phyloP scores from a whole-genome alignment of 2,329 filamentous ascomycete species.

The Fonsecaea pugnacius region DNA sequence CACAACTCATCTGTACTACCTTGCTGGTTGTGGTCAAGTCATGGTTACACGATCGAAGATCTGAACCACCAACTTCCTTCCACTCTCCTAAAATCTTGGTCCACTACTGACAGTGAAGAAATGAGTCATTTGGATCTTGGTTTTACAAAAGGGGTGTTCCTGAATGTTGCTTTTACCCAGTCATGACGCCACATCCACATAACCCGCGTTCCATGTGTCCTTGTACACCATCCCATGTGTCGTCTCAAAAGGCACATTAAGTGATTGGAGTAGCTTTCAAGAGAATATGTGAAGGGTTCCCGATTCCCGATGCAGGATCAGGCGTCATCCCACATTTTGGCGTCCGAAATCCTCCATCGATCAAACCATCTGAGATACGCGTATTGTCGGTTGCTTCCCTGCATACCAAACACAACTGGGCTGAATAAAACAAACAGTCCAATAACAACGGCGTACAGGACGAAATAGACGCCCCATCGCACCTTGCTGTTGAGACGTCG shows the following conservation, averaged over 20 bases:
- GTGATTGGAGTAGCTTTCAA: conserved; percentile 6
- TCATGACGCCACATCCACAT: conserved; percentile 16
- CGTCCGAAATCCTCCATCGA: conserved; percentile 81
- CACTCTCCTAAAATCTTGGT: not conserved
- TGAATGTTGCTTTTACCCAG: conserved; percentile 15
- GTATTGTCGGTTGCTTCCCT: conserved; percentile 80
- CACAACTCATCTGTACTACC: not conserved
- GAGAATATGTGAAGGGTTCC: not conserved
- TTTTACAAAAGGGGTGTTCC: conserved; percentile 14
- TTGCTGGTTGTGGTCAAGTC: conserved; percentile 8
- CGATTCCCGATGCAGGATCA: not conserved
- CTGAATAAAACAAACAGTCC: conserved; percentile 86
- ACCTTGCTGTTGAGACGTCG: conserved; percentile 66
- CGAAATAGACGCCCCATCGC: conserved; percentile 70
- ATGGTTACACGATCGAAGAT: not conserved
- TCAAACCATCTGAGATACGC: conserved; percentile 92
- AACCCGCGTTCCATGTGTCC: conserved; percentile 11
- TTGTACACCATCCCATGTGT: conserved; percentile 10
- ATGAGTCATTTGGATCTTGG: conserved; percentile 13
- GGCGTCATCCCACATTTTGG: conserved; percentile 19
- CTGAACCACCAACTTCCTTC: not conserved
- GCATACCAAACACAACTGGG: conserved; percentile 96
- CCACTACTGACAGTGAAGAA: not conserved
- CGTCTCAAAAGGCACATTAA: conserved; percentile 15
- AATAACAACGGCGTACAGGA: conserved; percentile 74